Base-by-base conservation (phyloP, 345 rosid species). In the Eucalyptus tenuipes region DNA sequence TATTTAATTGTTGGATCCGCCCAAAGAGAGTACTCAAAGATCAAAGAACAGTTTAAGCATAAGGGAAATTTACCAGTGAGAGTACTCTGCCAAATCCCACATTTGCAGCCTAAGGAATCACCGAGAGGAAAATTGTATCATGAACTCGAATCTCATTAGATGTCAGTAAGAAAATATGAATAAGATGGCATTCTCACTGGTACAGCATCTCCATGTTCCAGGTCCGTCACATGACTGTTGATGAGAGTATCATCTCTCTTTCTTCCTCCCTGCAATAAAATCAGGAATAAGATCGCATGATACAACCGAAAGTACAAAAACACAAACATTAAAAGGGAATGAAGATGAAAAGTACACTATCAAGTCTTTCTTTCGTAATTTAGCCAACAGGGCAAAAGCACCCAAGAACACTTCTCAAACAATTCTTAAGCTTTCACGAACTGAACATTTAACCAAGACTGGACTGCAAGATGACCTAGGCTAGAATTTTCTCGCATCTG, bases 81-180 rank as follows among this genome's bases (percentile, higher is more conserved):
- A 95, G 93, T 57, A 96, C 95, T 91, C 98, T 92, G 45, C 93
- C 89, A 91, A 95, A 95, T 87, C 96, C 96, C 5, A 96, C 95
- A 92, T 96, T 94, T 88, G 94, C 96, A 79, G 98, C 99, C 96
- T 94, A 75, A 75, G 82, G 82, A 75, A 37, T 75, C 10, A 75
- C 4, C 25, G 4, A 75, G 45, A 71, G 27, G 93, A 88, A 89
- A 49, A 52, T 89, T 75, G 88, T 88, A 89, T 40, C 85, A 90
- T 89, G 15, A 71, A 89, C 59, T 90, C 15, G 8, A 49, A 42
- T 85, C 87, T 87, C 82, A 86, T 22, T 48, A 68, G 89, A 88
- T 15, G 79, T 64, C 89, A 40, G 84, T 40, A 59, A 48, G 47
- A 45, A 85, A 75, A 64, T 18, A 44, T 88, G 75, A 81, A 88